Evolutionary conservation across 129 eudicot genomes (phyloP).

Genomic region (Silybum marianum): DNA sequence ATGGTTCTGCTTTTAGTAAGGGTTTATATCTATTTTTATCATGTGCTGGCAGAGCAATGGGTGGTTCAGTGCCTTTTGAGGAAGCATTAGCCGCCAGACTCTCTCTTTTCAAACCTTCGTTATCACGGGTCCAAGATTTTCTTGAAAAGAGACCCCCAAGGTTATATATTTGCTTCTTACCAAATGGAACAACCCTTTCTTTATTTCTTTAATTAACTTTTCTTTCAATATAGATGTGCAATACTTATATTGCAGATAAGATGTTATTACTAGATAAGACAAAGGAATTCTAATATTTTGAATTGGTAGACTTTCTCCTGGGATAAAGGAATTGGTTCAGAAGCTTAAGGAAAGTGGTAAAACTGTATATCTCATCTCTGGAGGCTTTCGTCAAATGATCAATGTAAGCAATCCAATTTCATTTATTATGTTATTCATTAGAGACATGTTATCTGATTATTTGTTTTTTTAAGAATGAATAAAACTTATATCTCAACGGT

Average conservation of each 20-base stretch:
- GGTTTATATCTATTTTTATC: constrained; percentile 15
- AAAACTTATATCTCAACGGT: not conserved
- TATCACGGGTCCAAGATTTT: constrained; percentile 61
- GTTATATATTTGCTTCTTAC: constrained; percentile 29
- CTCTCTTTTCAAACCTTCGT: constrained; percentile 82
- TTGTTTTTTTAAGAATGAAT: not conserved
- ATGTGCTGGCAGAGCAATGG: constrained; percentile 69
- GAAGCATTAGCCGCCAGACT: constrained; percentile 90
- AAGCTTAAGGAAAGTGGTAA: constrained; percentile 67
- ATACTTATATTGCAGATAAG: not conserved
- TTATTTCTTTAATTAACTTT: not conserved
- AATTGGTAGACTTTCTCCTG: constrained; percentile 83
- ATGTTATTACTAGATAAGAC: too few species aligned
- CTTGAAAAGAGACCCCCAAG: constrained; percentile 86
- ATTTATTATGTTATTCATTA: not conserved
- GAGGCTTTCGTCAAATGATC: constrained; percentile 99
- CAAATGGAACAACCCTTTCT: not conserved
- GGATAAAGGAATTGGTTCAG: constrained; percentile 75
- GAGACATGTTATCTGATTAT: not conserved
- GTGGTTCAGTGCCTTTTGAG: constrained; percentile 94
- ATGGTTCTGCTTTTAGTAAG: not conserved
- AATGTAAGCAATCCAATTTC: constrained; percentile 52
- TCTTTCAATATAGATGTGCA: not conserved
- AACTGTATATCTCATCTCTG: constrained; percentile 81
- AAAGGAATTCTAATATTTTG: not conserved